Base-by-base conservation (phyloP, 495 filamentous ascomycete species). In the Penicillium simplicissimum region DNA sequence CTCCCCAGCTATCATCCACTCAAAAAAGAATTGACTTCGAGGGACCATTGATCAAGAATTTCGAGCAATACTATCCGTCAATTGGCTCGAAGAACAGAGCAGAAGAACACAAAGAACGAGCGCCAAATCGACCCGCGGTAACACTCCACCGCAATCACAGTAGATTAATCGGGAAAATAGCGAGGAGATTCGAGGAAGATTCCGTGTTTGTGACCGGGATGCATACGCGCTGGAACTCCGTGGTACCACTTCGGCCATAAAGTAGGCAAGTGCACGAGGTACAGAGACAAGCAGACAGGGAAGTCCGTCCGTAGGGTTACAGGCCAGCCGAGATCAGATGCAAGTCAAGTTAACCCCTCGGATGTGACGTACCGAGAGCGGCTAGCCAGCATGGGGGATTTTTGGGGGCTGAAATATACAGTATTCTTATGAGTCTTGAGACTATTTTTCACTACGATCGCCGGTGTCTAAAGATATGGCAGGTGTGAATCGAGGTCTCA, bases 191-290 rank as follows among this genome's bases (percentile, higher is more conserved):
- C 8, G n/a, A 43, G 17, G n/a, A 42, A 43, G 19, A 43, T 43
- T 21, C 40, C 17, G 40, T 43, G 8, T 51, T 52, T 52, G 49
- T 52, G 49, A 52, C 49, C 33, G 49, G 49, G 33, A 17, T 34
- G 49, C 49, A 52, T 52, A 52, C 49, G 49, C 49, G 49, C 49
- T 33, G 6, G 49, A 52, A 35, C 49, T 33, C 33, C 49, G 49
- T 35, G 49, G 8, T 33, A 52, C 33, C 45, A 28, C 11, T 48
- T 10, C 21, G 14, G 4, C 10, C 8, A 19, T 5, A 25, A 3
- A 9, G 43, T 2, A 28, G 25, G 25, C 25, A 28, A 28, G 25
- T 28, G 25, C 25, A 28, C 23, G 23, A 25, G 1, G 23, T 25
- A 31, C 28, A n/a, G n/a, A n/a, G n/a, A n/a, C n/a, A 31, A 31